Evolutionary conservation across 2,329 filamentous ascomycete genomes (phyloP).

Genomic region (Grosmannia serpens): DNA sequence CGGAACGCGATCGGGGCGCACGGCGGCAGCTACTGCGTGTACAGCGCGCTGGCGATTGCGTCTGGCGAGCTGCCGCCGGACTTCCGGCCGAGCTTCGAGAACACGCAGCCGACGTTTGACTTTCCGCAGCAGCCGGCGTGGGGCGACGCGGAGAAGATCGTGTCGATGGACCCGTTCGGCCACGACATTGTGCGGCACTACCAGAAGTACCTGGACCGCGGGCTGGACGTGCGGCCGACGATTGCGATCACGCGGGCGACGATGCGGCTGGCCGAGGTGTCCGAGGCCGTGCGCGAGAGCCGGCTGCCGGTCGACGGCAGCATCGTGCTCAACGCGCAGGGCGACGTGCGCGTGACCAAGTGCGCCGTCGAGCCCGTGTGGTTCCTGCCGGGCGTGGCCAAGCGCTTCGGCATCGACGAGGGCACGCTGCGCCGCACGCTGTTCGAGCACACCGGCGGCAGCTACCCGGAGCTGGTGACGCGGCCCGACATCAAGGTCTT

Average conservation of each 20-base stretch:
- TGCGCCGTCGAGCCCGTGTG: slow-evolving; percentile 2
- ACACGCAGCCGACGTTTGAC: slow-evolving; percentile 6
- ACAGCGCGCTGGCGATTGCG: slow-evolving; percentile 4
- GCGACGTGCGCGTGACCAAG: slow-evolving; percentile 6
- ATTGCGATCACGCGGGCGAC: slow-evolving; percentile 5
- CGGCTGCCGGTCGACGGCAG: slow-evolving; percentile 1
- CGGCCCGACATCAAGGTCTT: slow-evolving; percentile 6
- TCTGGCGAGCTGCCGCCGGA: slow-evolving; percentile 3
- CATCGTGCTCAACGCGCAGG: slow-evolving; percentile 1
- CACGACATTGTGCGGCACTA: slow-evolving; percentile 4
- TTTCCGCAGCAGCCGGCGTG: slow-evolving; percentile 4
- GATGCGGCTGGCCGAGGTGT: slow-evolving; percentile 5
- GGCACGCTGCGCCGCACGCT: slow-evolving; percentile 3
- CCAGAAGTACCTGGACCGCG: not conserved
- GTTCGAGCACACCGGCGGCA: slow-evolving; percentile 6
- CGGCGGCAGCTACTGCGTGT: slow-evolving; percentile 6
- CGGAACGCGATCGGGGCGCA: slow-evolving; percentile 5
- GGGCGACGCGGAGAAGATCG: slow-evolving; percentile 2
- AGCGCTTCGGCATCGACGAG: slow-evolving; percentile 6
- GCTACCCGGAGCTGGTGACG: slow-evolving; percentile 5
- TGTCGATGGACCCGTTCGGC: slow-evolving; percentile 6
- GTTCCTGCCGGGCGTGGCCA: slow-evolving; percentile 5
- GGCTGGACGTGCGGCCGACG: slow-evolving; percentile 4
- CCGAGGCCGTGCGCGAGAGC: not conserved
- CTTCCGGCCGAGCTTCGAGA: slow-evolving; percentile 6